Base-by-base conservation (phyloP, 352 stramenopile species). In the Phytophthora idaei region DNA sequence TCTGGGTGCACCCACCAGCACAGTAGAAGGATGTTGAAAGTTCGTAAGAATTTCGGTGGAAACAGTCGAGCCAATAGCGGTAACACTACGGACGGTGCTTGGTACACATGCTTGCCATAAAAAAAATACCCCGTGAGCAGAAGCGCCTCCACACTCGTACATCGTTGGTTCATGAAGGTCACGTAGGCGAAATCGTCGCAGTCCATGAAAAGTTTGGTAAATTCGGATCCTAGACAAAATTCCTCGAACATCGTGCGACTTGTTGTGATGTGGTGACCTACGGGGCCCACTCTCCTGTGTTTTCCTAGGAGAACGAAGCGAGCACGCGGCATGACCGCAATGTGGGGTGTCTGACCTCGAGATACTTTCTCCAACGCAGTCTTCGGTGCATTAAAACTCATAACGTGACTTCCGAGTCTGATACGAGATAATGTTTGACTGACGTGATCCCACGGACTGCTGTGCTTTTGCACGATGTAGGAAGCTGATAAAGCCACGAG, bases 161-260 rank as follows among this genome's bases (percentile, higher is more conserved):
- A 64, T 2, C 49, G 46, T 12, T 56, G 59, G 32, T 67, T 49
- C 48, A 57, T 54, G 36, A 50, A 62, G 36, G 21, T 61, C 37
- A 67, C 59, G 50, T 71, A 73, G 3, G 69, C 69, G 17, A 77
- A 71, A 46, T 77, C 69, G 32, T 73, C 69, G 21, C 69, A 77
- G 51, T 73, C 69, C 49, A 49, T 61, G 50, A 77, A 77, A 25
- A 77, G 55, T 37, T 55, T 61, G 0, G 49, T 62, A 42, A 77
- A 74, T 1, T 48, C 29, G 4, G 45, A 70, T 3, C 69, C 69
- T 31, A 77, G 69, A 61, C 69, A 77, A 27, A 57, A 59, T 27
- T 67, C 49, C 47, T 77, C 69, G 8, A 77, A 77, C 1, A 57
- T 73, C 1, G 69, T 76, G 3, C 61, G 54, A 10, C 32, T 67